Percentiles rank a stretch among this genome's conserved stretches.
phyloP scores from a whole-genome alignment of 805 yeast species.

The Cyberlindnera mycetangii region DNA sequence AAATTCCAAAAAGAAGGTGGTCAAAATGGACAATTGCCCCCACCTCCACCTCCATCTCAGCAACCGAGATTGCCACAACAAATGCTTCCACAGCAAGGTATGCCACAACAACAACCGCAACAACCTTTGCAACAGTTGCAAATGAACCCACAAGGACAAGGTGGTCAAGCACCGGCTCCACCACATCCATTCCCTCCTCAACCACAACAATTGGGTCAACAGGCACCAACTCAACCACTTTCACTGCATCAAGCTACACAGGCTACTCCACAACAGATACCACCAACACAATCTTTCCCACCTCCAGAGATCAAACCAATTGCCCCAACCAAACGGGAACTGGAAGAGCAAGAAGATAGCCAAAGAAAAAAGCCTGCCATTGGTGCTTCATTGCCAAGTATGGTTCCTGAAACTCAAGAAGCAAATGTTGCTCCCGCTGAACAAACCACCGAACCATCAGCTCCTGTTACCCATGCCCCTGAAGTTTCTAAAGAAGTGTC shows the following conservation, averaged over 20 bases:
- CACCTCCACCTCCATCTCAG: conserved; percentile 58
- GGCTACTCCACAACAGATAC: neutral
- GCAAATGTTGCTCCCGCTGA: too few relatives aligned
- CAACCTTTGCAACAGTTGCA: conserved; percentile 23
- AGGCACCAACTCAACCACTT: conserved; percentile 12
- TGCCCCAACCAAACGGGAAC: conserved; percentile 17
- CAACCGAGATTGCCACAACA: conserved; percentile 63
- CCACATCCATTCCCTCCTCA: conserved; percentile 11
- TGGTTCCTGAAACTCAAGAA: conserved; percentile 1
- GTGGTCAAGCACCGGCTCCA: conserved; percentile 22
- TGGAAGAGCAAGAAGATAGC: conserved; percentile 13
- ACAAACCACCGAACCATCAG: neutral
- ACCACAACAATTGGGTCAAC: conserved; percentile 20
- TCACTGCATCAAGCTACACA: conserved; percentile 2
- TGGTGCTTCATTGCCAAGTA: conserved; percentile 1
- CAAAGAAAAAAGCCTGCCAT: conserved; percentile 13
- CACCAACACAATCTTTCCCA: conserved; percentile 12
- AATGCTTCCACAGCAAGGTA: conserved; percentile 45
- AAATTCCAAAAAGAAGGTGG: conserved; percentile 70
- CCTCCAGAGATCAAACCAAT: conserved; percentile 8
- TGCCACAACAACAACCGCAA: conserved; percentile 21
- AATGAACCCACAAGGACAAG: conserved; percentile 29
- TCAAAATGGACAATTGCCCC: conserved; percentile 48
- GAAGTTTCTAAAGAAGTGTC: neutral
- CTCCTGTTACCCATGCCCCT: neutral